A percentile compares a stretch with the other conserved stretches of the same genome.
Conservation (phyloP, 2,329 filamentous ascomycete genomes). For the Trichophyton benhamiae region DNA sequence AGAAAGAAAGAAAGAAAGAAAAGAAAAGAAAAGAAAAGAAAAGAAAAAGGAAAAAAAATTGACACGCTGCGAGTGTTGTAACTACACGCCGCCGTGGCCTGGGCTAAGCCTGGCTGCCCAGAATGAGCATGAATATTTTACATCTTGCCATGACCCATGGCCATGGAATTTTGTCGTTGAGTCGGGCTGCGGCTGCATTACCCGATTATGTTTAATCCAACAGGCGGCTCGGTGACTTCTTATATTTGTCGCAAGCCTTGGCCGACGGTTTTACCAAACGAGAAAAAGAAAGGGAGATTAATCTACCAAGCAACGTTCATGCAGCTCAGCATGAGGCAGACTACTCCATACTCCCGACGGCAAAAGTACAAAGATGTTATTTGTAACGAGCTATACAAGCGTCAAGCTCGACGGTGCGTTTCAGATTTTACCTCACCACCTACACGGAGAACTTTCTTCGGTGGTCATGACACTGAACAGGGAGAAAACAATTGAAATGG, state of each 20-base stretch:
- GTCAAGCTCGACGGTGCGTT: not conserved
- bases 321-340: not conserved
- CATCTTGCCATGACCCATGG: not conserved
- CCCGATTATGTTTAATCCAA: not conserved
- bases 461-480: not conserved
- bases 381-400: not conserved
- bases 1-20: no score
- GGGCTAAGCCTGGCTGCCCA: not conserved
- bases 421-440: not conserved
- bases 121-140: not conserved
- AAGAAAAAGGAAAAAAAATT: not conserved
- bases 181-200: not conserved
- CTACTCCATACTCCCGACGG: not conserved
- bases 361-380: no score
- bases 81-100: not conserved
- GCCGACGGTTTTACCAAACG: not conserved
- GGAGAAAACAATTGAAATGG: not conserved
- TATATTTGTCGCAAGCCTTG: not conserved
- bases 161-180: not conserved
- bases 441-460: no score
- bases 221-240: not conserved
- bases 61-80: not conserved
- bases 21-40: no score
- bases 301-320: not conserved
- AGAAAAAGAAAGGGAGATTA: not conserved